Conservation (phyloP, 2,329 filamentous ascomycete species). For the Aschersonia sp. region DNA sequence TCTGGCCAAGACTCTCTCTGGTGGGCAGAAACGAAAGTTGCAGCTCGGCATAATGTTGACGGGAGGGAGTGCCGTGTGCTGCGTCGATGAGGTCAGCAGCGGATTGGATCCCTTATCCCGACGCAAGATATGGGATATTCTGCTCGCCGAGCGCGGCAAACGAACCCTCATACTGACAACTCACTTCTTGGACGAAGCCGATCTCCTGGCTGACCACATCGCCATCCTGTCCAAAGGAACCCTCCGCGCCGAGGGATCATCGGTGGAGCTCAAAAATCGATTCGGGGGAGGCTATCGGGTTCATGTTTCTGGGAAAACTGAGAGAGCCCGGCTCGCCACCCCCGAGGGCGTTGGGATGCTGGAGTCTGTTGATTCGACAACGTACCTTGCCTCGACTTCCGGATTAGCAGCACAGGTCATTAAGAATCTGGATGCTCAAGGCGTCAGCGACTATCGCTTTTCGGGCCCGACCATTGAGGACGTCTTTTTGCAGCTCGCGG, state of each 20-base stretch:
- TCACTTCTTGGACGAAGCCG: constrained; percentile 87
- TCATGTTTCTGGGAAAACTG: constrained; percentile 48
- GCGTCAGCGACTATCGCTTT: constrained; percentile 67
- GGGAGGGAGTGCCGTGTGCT: constrained; percentile 75
- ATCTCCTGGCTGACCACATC: constrained; percentile 78
- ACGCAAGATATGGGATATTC: constrained; percentile 86
- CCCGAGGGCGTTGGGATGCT: constrained; percentile 43
- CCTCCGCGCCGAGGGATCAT: constrained; percentile 69
- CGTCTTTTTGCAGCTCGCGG: constrained; percentile 74
- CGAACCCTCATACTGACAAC: constrained; percentile 81
- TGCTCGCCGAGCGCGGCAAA: constrained; percentile 67
- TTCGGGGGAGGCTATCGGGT: constrained; percentile 78
- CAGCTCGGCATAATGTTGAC: constrained; percentile 94
- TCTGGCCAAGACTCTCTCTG: constrained; percentile 63
- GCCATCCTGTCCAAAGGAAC: constrained; percentile 75
- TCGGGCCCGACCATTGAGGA: constrained; percentile 85
- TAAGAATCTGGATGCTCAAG: constrained; percentile 47
- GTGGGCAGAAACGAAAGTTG: constrained; percentile 83
- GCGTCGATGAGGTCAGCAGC: constrained; percentile 80
- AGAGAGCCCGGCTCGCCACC: constrained; percentile 29
- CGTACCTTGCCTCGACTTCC: constrained; percentile 59
- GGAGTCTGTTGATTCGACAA: constrained; percentile 53
- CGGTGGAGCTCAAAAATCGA: constrained; percentile 69
- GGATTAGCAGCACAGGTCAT: constrained; percentile 58
- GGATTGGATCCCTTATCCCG: constrained; percentile 78